Base-by-base conservation (phyloP, 305 asterid genomes). In the Fraxinus velutina region DNA sequence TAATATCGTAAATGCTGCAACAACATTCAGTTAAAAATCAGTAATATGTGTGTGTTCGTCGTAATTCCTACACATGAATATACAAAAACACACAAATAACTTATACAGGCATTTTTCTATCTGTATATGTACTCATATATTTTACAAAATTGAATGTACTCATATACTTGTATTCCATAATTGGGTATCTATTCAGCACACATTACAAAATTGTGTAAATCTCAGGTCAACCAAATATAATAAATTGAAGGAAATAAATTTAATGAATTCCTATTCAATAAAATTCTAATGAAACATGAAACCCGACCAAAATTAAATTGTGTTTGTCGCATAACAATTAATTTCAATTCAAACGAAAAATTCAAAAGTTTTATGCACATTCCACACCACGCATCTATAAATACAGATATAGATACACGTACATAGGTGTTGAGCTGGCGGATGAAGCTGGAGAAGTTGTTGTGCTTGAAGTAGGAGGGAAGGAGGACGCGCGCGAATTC, bases 371-470 rank as follows among this genome's bases (percentile, higher is more conserved):
- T 30, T 29, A 70, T 13, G 4, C 42, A 29, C 10, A 30, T 30
- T 70, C 33, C 39, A 68, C 3, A 34, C 74, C 19, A 10, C 39
- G 74, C 37, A 27, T 68, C 17, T 68, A 78, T 55, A 76, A 30
- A 75, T 21, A 15, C 0, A 22, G 1, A 37, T n/a, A 79, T 27
- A 32, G 71, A 73, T 33, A 85, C 52, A 80, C 94, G 64, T 91
- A 95, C 98, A 75, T 94, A 94, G 78, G 99, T 95, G 83, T 95
- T 95, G 85, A 95, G 99, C 93, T 95, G 99, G 76, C 98, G 97
- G 44, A 95, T 93, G 88, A 94, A 94, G 88, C 98, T 94, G 73
- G 98, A 91, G 88, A 94, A 94, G 86, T 93, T 94, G 80, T 90
- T 95, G 92, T 93, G 98, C 83, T 93, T 95, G 78, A 95, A 93